These are phyloP conservation scores for Microbotryomycetes sp. DNA, from an alignment of 1,284 basidiomycete genomes.

Conservation along the genomic window DNA sequence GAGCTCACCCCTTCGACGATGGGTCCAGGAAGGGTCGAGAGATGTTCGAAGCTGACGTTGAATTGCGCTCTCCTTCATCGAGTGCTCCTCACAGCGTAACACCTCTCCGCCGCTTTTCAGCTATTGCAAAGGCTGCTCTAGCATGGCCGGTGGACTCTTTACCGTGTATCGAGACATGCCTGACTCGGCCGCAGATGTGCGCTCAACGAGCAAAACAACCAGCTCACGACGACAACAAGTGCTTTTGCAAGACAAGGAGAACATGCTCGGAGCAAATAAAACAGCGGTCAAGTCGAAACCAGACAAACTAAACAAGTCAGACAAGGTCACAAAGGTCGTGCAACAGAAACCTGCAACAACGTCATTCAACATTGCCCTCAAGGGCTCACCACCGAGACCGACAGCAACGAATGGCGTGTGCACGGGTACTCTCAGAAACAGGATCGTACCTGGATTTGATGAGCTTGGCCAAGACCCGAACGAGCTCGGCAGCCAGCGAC, in stretches of 20 bases:
- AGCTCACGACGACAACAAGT: not conserved
- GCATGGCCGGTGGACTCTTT: slow-evolving; percentile 1
- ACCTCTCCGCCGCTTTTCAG: too few relatives aligned
- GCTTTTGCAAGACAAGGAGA: not conserved
- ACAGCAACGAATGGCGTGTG: not conserved
- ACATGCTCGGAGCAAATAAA: not conserved
- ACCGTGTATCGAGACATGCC: not conserved
- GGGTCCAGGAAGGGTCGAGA: too few relatives aligned
- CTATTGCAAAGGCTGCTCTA: not conserved
- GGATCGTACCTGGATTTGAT: slow-evolving; percentile 1
- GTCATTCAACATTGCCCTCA: not conserved
- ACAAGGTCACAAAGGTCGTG: not conserved
- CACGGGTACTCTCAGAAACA: not conserved
- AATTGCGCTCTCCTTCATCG: too few relatives aligned
- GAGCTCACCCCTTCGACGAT: too few relatives aligned
- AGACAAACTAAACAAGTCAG: not conserved
- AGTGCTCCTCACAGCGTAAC: too few relatives aligned
- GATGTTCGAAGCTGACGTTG: too few relatives aligned
- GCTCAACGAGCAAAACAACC: not conserved
- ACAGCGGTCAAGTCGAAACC: not conserved
- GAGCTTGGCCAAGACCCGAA: not conserved
- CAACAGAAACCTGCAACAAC: not conserved
- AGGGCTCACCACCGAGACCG: not conserved
- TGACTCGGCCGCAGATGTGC: not conserved
- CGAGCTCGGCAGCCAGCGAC: too few relatives aligned